Evolutionary conservation across 108 stramenopile genomes (phyloP).

Genomic region (Aureococcus anophagefferens): DNA sequence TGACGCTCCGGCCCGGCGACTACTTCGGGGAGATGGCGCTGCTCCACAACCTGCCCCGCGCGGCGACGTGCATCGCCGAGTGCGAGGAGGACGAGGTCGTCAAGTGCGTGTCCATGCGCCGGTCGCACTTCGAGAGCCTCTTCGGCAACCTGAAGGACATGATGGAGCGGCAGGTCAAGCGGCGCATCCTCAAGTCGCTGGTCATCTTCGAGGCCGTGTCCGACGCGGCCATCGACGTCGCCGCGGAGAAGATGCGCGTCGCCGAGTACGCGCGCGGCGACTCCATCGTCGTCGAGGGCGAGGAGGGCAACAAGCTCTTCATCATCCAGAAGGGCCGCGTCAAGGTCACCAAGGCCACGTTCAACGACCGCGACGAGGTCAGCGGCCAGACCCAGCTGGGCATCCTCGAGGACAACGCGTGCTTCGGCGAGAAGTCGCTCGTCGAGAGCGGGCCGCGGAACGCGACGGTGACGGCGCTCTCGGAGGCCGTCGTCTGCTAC

Average conservation of each 20-base stretch:
- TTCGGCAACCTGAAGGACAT: conserved; percentile 40
- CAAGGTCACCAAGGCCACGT: too few relatives aligned
- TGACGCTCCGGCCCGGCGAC: conserved; percentile 26
- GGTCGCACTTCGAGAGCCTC: conserved; percentile 29
- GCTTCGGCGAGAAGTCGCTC: conserved; percentile 47
- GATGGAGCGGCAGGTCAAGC: conserved; percentile 19
- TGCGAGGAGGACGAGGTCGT: too few relatives aligned
- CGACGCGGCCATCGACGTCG: too few relatives aligned
- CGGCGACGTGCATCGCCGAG: conserved; percentile 42
- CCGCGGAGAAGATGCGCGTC: too few relatives aligned
- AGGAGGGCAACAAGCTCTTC: neutral
- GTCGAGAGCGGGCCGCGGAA: conserved; percentile 29
- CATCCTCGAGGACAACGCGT: too few relatives aligned
- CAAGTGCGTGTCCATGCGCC: conserved; percentile 23
- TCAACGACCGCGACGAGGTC: too few relatives aligned
- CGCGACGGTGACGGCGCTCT: conserved; percentile 6
- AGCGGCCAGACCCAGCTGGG: conserved; percentile 8
- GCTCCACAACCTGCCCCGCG: conserved; percentile 44
- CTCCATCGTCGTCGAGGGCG: neutral
- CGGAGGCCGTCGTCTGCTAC: too few relatives aligned
- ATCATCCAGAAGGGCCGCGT: neutral
- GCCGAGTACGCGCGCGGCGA: neutral
- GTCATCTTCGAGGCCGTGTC: too few relatives aligned
- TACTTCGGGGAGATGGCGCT: conserved; percentile 61
- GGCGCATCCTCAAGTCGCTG: too few relatives aligned